These are phyloP conservation scores for Pseudognaphalium luteoalbum DNA, from an alignment of 129 eudicot species.

Conservation along the genomic window DNA sequence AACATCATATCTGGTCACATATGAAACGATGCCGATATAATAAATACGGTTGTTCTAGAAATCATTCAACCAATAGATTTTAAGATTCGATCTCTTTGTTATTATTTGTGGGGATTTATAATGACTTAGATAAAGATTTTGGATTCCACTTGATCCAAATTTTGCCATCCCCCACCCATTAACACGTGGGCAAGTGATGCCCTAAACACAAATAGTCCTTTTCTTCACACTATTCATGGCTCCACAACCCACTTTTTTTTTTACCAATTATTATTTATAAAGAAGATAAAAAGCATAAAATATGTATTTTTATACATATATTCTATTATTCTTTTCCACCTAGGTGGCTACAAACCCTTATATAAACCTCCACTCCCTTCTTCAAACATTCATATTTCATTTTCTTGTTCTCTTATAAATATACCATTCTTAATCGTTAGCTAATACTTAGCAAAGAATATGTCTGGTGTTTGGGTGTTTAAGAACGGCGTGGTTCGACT, in stretches of 20 bases:
- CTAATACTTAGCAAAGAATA: slow-evolving; percentile 13
- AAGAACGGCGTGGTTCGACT: slow-evolving; percentile 80
- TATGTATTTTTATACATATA: too few species aligned
- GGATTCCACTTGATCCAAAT: slow-evolving; percentile 26
- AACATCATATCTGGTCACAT: background rate
- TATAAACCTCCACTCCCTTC: slow-evolving; percentile 39
- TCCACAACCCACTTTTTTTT: background rate
- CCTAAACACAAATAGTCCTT: slow-evolving; percentile 12
- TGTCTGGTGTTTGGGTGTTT: slow-evolving; percentile 99
- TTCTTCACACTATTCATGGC: background rate
- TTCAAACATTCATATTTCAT: slow-evolving; percentile 21
- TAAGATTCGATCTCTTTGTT: slow-evolving; percentile 14
- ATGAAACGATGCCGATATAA: slow-evolving; percentile 4
- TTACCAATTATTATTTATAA: background rate
- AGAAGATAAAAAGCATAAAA: too few species aligned
- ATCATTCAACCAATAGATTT: slow-evolving; percentile 9
- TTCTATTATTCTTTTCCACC: slow-evolving; percentile 12
- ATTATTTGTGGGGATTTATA: slow-evolving; percentile 26
- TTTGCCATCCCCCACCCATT: slow-evolving; percentile 15
- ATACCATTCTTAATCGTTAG: background rate
- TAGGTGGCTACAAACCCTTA: slow-evolving; percentile 35
- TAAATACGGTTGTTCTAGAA: slow-evolving; percentile 11
- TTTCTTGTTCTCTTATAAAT: slow-evolving; percentile 7
- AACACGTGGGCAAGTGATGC: slow-evolving; percentile 40
- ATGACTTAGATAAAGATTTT: slow-evolving; percentile 19